Conservation (phyloP, 2,329 filamentous ascomycete genomes). For the Stachybotrys echinatus region DNA sequence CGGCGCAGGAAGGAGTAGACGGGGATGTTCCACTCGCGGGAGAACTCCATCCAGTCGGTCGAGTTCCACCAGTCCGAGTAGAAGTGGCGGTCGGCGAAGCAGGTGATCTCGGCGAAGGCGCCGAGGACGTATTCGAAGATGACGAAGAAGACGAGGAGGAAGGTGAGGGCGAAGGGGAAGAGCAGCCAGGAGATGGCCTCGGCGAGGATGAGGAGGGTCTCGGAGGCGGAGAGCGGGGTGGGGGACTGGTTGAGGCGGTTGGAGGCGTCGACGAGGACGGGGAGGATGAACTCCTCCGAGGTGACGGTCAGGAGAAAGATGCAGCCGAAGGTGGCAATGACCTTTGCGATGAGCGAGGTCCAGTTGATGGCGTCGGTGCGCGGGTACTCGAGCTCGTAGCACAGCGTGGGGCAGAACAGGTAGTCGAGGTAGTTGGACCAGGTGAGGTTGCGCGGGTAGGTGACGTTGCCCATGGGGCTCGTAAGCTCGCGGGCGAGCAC, state of each 20-base stretch:
- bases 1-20: conserved; percentile 93
- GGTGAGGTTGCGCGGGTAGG: conserved; percentile 86
- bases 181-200: conserved; percentile 89
- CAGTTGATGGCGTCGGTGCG: conserved; percentile 71
- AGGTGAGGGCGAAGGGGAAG: conserved; percentile 96
- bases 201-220: conserved; percentile 73
- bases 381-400: conserved; percentile 96
- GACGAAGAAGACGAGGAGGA: conserved; percentile 92
- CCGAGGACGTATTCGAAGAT: conserved; percentile 97
- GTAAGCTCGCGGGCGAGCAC: conserved; percentile 87
- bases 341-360: conserved; percentile 77
- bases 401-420: conserved; percentile 87
- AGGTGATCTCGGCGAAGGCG: conserved; percentile 89
- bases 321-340: conserved; percentile 86
- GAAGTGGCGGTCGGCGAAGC: conserved; percentile 91
- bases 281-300: conserved; percentile 92
- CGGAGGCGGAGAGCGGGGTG: conserved; percentile 40
- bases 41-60: conserved; percentile 93
- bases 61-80: conserved; percentile 76
- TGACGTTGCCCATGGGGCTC: conserved; percentile 81
- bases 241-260: conserved; percentile 40
- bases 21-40: conserved; percentile 94
- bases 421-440: conserved; percentile 80
- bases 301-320: conserved; percentile 91
- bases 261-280: conserved; percentile 72